phyloP scores from a whole-genome alignment of 2,329 filamentous ascomycete species.

The Ophiostoma sp. region DNA sequence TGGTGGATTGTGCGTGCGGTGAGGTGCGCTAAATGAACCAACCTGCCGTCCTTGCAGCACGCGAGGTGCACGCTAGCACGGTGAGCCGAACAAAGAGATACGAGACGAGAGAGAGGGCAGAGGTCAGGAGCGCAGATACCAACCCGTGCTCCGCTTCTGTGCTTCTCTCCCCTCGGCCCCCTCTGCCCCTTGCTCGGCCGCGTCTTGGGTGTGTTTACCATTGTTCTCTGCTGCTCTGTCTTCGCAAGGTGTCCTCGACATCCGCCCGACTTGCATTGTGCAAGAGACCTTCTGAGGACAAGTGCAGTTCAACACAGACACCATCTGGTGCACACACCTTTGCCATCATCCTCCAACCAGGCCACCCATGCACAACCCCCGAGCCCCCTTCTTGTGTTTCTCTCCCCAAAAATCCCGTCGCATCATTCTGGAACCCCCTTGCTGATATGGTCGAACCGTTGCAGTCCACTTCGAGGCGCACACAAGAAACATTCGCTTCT shows the following conservation, averaged over 20 bases:
- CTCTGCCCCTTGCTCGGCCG: background rate
- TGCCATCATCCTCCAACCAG: background rate
- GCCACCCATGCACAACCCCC: background rate
- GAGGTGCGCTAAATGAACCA: conserved; percentile 16
- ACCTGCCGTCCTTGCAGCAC: conserved; percentile 23
- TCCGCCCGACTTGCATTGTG: background rate
- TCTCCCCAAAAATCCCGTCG: background rate
- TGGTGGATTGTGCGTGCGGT: conserved; percentile 10
- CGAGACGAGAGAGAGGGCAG: background rate
- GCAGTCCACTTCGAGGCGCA: background rate
- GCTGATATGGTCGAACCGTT: conserved; percentile 7
- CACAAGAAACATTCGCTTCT: background rate
- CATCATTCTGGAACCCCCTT: conserved; percentile 3
- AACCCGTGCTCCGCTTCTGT: background rate
- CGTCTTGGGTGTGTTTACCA: background rate
- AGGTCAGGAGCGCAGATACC: background rate
- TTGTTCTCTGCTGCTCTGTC: background rate
- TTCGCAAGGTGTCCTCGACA: background rate
- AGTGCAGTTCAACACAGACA: background rate
- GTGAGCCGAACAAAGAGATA: conserved; percentile 19
- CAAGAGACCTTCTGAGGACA: background rate
- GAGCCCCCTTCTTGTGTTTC: background rate
- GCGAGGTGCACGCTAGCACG: conserved; percentile 21
- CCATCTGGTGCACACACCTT: background rate
- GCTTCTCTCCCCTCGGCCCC: background rate